phyloP scores from a whole-genome alignment of 2,329 filamentous ascomycete genomes.

The Ramularia collo-cygni region DNA sequence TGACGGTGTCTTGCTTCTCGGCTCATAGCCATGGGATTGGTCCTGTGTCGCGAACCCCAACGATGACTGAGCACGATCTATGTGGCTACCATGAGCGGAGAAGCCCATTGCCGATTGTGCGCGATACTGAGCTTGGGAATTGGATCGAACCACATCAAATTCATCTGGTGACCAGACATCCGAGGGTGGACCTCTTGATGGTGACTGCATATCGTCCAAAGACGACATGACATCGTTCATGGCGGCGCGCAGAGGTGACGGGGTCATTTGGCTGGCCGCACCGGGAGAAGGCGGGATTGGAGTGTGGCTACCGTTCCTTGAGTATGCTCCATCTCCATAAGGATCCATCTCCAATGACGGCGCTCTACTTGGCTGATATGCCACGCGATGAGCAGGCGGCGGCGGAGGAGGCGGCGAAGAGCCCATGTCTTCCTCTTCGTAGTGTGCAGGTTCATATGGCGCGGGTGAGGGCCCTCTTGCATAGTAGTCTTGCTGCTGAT shows the following conservation, averaged over 20 bases:
- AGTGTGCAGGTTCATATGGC: slow-evolving; percentile 20
- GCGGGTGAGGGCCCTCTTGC: slow-evolving; percentile 17
- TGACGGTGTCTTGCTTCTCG: slow-evolving; percentile 41
- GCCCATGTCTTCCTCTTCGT: slow-evolving; percentile 39
- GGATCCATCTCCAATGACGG: slow-evolving; percentile 38
- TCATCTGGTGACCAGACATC: slow-evolving; percentile 89
- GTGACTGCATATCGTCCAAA: slow-evolving; percentile 64
- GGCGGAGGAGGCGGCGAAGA: slow-evolving; percentile 76
- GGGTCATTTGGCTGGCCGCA: slow-evolving; percentile 51
- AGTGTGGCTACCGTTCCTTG: slow-evolving; percentile 50
- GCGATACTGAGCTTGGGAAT: slow-evolving; percentile 33
- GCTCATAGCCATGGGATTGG: slow-evolving; percentile 37
- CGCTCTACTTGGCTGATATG: slow-evolving; percentile 44
- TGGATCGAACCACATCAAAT: slow-evolving; percentile 56
- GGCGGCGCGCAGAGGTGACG: slow-evolving; percentile 83
- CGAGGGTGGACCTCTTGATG: slow-evolving; percentile 49
- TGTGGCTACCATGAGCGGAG: slow-evolving; percentile 30
- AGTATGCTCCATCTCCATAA: slow-evolving; percentile 34
- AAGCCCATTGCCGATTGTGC: slow-evolving; percentile 72
- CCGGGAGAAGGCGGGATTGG: slow-evolving; percentile 63
- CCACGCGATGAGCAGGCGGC: slow-evolving; percentile 67
- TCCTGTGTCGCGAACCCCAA: slow-evolving; percentile 54
- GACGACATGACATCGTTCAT: slow-evolving; percentile 99
- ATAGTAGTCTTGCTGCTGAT: slow-evolving; percentile 16
- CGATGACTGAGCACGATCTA: slow-evolving; percentile 62